A percentile compares a stretch with the other conserved stretches of the same genome.
These are phyloP conservation scores for Coemansia sp. DNA, from an alignment of 192 early-diverging fungal genomes.

Conservation along the genomic window DNA sequence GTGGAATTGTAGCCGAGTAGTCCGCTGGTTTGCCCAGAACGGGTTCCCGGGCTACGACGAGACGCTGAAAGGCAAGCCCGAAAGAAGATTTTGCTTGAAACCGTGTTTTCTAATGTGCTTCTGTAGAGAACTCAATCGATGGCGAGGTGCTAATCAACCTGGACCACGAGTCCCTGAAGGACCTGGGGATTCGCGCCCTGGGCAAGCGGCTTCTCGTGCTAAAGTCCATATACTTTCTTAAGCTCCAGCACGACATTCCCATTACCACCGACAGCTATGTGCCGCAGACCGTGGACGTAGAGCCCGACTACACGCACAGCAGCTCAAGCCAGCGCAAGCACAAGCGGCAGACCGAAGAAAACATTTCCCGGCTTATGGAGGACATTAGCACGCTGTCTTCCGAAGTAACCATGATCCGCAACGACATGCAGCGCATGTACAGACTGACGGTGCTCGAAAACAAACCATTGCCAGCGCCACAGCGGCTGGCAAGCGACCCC, in stretches of 20 bases:
- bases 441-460: constrained; percentile 46
- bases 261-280: constrained; percentile 83
- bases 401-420: constrained; percentile 34
- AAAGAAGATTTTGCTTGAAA: not conserved
- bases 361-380: constrained; percentile 42
- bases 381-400: constrained; percentile 42
- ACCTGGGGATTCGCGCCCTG: constrained; percentile 79
- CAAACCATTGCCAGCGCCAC: constrained; percentile 46
- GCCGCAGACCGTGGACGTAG: constrained; percentile 61
- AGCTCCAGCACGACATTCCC: constrained; percentile 73
- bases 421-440: constrained; percentile 52
- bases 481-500: constrained; percentile 29
- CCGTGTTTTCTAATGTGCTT: not conserved
- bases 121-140: constrained; percentile 78
- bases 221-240: constrained; percentile 82
- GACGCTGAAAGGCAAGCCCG: constrained; percentile 35
- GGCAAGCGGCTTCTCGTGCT: constrained; percentile 88
- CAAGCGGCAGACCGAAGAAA: constrained; percentile 43
- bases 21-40: constrained; percentile 54
- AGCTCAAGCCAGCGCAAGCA: constrained; percentile 49
- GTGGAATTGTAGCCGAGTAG: constrained; percentile 39
- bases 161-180: constrained; percentile 88
- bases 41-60: constrained; percentile 50
- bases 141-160: constrained; percentile 85
- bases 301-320: constrained; percentile 45